Evolutionary conservation across 768 basidiomycete species (phyloP).

Genomic region (Auriscalpium orientale): DNA sequence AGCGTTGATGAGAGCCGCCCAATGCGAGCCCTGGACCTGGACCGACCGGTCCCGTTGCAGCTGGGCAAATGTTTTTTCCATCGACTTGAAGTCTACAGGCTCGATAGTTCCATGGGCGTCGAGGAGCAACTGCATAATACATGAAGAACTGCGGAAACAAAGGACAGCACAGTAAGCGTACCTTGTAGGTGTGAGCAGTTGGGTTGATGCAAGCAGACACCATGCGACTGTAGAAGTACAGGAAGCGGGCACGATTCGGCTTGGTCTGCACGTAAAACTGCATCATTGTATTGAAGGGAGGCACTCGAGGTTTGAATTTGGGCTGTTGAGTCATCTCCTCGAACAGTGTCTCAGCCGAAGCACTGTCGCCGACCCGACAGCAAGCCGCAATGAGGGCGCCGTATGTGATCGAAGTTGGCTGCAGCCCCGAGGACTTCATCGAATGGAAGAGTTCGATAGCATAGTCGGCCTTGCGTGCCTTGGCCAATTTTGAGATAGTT

Average conservation of each 20-base stretch:
- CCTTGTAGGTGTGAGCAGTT: constrained; percentile 93
- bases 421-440: constrained; percentile 63
- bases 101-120: constrained; percentile 85
- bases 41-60: constrained; percentile 43
- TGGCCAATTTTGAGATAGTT: constrained; percentile 91
- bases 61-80: constrained; percentile 65
- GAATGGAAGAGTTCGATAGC: constrained; percentile 82
- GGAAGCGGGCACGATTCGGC: constrained; percentile 70
- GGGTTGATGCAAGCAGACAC: constrained; percentile 53
- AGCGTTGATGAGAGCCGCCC: constrained; percentile 84
- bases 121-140: constrained; percentile 57
- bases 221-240: constrained; percentile 71
- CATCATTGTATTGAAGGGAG: constrained; percentile 99
- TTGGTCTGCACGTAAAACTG: constrained; percentile 90
- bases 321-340: constrained; percentile 67
- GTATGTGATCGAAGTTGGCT: constrained; percentile 83
- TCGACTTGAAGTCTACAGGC: constrained; percentile 63
- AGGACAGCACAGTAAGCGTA: constrained; percentile 20
- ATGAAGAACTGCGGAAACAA: constrained; percentile 5
- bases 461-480: constrained; percentile 87
- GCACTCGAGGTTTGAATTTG: constrained; percentile 83
- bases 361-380: constrained; percentile 83
- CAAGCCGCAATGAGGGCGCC: constrained; percentile 93
- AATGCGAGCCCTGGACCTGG: constrained; percentile 51
- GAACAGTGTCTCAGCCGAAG: constrained; percentile 77